A percentile compares a stretch with the other conserved stretches of the same genome.
These are phyloP conservation scores for Pichia ethanolica DNA, from an alignment of 805 yeast genomes.

Conservation along the genomic window DNA sequence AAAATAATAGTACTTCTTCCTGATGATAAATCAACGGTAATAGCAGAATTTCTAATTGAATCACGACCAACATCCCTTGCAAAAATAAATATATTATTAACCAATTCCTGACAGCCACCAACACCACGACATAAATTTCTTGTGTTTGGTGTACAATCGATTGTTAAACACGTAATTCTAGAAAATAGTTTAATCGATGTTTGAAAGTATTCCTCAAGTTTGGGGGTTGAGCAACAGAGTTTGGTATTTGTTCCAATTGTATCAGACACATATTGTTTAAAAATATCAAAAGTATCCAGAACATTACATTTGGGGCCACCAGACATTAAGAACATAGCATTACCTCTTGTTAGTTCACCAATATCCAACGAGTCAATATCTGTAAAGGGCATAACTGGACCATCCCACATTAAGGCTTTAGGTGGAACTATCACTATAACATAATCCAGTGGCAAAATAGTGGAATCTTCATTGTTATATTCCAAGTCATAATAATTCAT, in stretches of 20 bases:
- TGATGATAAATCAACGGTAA: slow-evolving; percentile 27
- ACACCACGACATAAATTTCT: slow-evolving; percentile 48
- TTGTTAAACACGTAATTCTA: slow-evolving; percentile 55
- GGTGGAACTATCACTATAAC: slow-evolving; percentile 68
- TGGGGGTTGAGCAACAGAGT: slow-evolving; percentile 61
- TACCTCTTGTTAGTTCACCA: slow-evolving; percentile 59
- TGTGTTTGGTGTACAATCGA: slow-evolving; percentile 50
- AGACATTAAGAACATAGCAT: slow-evolving; percentile 58
- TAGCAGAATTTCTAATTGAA: slow-evolving; percentile 54
- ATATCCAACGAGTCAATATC: slow-evolving; percentile 40
- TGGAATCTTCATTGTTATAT: slow-evolving; percentile 8
- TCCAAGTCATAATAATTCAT: slow-evolving; percentile 9
- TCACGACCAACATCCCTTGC: slow-evolving; percentile 77
- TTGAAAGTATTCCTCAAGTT: slow-evolving; percentile 66
- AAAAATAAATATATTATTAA: slow-evolving; percentile 67
- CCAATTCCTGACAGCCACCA: slow-evolving; percentile 65
- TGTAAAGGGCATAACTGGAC: slow-evolving; percentile 51
- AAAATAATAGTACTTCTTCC: slow-evolving; percentile 62
- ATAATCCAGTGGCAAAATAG: slow-evolving; percentile 36
- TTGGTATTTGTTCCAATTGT: slow-evolving; percentile 46
- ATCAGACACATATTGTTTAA: slow-evolving; percentile 51
- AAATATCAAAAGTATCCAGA: slow-evolving; percentile 46
- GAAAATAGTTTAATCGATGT: slow-evolving; percentile 60
- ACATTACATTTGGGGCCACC: slow-evolving; percentile 55
- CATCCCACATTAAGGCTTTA: slow-evolving; percentile 89